Percentiles rank a stretch among this genome's conserved stretches.
These are phyloP conservation scores for Pleurotus tuber-regium DNA, from an alignment of 768 basidiomycete genomes.

Conservation along the genomic window DNA sequence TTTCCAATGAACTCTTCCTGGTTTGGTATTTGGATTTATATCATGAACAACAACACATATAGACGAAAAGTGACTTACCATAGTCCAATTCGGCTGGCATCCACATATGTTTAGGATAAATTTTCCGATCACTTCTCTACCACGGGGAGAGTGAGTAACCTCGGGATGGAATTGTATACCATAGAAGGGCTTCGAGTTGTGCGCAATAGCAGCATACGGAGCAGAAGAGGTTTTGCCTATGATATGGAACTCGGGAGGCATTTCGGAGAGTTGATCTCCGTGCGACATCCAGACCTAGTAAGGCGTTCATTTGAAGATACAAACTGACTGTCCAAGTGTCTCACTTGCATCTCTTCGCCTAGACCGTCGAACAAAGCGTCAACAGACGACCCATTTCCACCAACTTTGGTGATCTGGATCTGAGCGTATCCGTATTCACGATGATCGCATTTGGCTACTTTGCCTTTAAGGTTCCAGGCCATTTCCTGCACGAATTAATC, in stretches of 20 bases:
- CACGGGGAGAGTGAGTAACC: constrained; percentile 90
- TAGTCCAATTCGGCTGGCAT: constrained; percentile 86
- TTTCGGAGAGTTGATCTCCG: constrained; percentile 85
- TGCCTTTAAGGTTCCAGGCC: constrained; percentile 82
- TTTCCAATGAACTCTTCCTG: constrained; percentile 98
- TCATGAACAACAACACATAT: constrained; percentile 11
- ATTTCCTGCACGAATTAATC: constrained; percentile 65
- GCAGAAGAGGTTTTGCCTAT: constrained; percentile 86
- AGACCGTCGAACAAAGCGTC: constrained; percentile 85
- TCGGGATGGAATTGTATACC: constrained; percentile 99
- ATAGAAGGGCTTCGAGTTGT: constrained; percentile 84
- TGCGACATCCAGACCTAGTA: constrained; percentile 99
- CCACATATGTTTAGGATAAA: constrained; percentile 86
- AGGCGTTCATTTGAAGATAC: constrained; percentile 8
- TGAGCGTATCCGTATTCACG: constrained; percentile 95
- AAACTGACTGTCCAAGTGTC: constrained; percentile 13
- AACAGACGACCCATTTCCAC: constrained; percentile 42
- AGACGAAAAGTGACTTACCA: constrained; percentile 51
- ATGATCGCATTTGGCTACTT: constrained; percentile 83
- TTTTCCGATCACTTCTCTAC: constrained; percentile 83
- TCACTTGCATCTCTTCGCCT: constrained; percentile 86
- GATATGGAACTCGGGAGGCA: constrained; percentile 81
- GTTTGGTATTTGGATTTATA: constrained; percentile 8
- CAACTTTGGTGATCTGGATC: constrained; percentile 67
- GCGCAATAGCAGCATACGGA: constrained; percentile 91